Evolutionary conservation across 129 eudicot species (phyloP).

Genomic region (Centella asiatica): DNA sequence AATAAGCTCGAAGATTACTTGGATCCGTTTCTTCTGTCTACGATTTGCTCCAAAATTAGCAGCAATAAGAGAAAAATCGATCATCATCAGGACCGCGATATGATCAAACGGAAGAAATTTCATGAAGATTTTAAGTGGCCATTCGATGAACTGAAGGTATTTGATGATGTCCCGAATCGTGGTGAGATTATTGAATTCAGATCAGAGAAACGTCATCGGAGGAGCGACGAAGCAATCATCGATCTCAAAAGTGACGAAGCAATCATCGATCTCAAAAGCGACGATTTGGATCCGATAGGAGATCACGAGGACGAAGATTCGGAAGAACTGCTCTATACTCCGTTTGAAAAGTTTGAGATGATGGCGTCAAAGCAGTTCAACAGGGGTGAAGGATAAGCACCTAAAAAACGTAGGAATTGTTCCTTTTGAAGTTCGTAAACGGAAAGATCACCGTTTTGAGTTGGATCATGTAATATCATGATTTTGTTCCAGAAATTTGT

Average conservation of each 20-base stretch:
- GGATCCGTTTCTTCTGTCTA: constrained; percentile 20
- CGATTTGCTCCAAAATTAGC: constrained; percentile 12
- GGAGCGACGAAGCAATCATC: not conserved
- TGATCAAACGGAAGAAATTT: not conserved
- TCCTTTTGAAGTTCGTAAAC: too few species aligned
- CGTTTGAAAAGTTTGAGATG: not conserved
- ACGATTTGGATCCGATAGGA: not conserved
- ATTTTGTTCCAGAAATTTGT: too few species aligned
- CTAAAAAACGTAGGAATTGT: too few species aligned
- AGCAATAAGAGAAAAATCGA: not conserved
- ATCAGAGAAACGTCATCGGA: not conserved
- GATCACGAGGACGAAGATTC: not conserved
- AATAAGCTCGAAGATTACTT: constrained; percentile 18
- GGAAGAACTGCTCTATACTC: not conserved
- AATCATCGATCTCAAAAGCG: not conserved
- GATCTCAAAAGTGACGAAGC: too few species aligned
- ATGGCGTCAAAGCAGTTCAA: not conserved
- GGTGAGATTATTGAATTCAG: not conserved
- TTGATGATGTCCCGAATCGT: too few species aligned
- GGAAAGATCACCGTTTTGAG: too few species aligned
- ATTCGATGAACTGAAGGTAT: not conserved
- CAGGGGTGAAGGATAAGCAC: not conserved
- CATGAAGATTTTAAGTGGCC: not conserved
- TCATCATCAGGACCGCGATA: not conserved
- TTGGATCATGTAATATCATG: too few species aligned